Evolutionary conservation across 345 rosid species (phyloP), one percentile per base, ranked within the genome.

Genomic region (Gossypium stocksii): DNA sequence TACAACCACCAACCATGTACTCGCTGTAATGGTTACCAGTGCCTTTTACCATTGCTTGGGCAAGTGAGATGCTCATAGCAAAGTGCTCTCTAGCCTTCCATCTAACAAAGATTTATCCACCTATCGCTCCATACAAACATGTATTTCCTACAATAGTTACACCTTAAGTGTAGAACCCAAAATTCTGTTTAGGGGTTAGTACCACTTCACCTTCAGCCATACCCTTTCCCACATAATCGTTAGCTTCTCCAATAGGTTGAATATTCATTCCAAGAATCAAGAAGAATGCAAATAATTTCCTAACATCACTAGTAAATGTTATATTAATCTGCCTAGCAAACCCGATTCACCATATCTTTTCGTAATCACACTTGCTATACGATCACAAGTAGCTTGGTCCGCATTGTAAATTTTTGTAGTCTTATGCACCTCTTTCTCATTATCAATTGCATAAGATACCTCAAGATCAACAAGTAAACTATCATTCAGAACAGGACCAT

Each of bases 1-100:
- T 94, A 73, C 98, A 91, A 48, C 99, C 99, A 71, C 98, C 99
- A 75, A 97, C 93, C 99, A 95, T 93, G 85, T 95, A 95, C 82
- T 95, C 97, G 54, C 97, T 93, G 70, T 92, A 95, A 75, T 95
- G 99, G 76, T 95, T 94, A 54, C 98, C 98, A 65, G 93, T 91
- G 74, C 99, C 99, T 90, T 95, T 98, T 80, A 95, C 99, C 29
- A 95, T 96, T n/a, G 99, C 98, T 81, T 93, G 81, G 80, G 92
- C 96, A 25, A 93, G 99, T 46, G 99, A 95, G 84, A 93, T 95
- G 76, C 99, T 87, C 59, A 95, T 98, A 27, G 97, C 98, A 88
- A 95, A 95, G 19, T 98, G 82, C 85, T 93, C 99, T 74, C 98
- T 98, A 70, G 94, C 93, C 86, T 88, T 93, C 66, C 99, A 98